Evolutionary conservation across 148 eudicot genomes (phyloP), one percentile per base, ranked within the genome.

Genomic region (Nyssa sinensis): DNA sequence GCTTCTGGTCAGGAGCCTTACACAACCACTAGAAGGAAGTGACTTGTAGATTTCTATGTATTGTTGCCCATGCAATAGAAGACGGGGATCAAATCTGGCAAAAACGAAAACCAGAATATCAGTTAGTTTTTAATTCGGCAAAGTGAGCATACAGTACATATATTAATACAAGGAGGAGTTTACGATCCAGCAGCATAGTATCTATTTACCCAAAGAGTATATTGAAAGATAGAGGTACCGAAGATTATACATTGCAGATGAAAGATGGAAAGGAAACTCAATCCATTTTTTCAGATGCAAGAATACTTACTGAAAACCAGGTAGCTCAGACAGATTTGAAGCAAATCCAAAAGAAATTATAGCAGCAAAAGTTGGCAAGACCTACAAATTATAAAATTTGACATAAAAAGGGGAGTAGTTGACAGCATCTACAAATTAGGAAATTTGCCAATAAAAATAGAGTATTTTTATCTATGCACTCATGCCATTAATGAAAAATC

Each of bases 11-110:
- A 75, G 69, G 78, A 79, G 62, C 53, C 96, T 88, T 90, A 92
- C 98, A 84, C 70, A 75, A 74, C 84, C 74, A 73, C 70, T 81
- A 57, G 97, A 78, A 68, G 97, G 96, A 74, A 90, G 88, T 68
- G 97, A 93, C 87, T 84, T 90, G 87, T 90, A 92, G 39, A 95
- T 82, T 78, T 95, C 96, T 64, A 92, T 90, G 77, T 90, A 92
- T 66, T 92, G 98, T 70, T 95, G 96, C 33, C 97, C 97, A 75
- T 95, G 98, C 77, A 95, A 80, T 71, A 92, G 86, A 75, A 95
- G 93, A 19, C 86, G 89, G 11, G 90, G 95, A 82, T 94, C 98
- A 78, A 60, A 90, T 67, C 98, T 94, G 84, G 66, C 76, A 77
- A 66, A n/a, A 41, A 2, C 51, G 34, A 73, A 67, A 31, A 67